These are phyloP conservation scores for Anisodus tanguticus DNA, from an alignment of 257 asterid genomes.

Conservation along the genomic window DNA sequence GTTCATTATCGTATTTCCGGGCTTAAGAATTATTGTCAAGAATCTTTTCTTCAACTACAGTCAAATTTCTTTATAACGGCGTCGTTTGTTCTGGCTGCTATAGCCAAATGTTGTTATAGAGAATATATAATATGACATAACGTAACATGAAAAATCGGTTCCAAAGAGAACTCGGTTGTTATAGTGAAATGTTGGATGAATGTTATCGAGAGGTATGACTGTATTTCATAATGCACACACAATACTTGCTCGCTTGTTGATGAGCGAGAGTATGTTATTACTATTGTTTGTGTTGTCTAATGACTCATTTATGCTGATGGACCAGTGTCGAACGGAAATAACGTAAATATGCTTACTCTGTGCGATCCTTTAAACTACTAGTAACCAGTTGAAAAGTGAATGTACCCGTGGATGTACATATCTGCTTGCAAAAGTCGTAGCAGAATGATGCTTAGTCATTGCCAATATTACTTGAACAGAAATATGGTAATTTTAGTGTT, in stretches of 20 bases:
- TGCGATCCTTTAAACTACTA: not conserved
- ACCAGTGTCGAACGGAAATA: not conserved
- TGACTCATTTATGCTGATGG: not conserved
- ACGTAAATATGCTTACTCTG: not conserved
- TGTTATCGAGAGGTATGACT: too few relatives aligned
- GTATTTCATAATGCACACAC: not conserved
- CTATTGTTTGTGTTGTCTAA: not conserved
- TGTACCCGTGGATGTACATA: not conserved
- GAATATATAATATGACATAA: too few relatives aligned
- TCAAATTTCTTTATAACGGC: too few relatives aligned
- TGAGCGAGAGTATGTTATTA: not conserved
- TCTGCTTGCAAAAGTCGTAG: not conserved
- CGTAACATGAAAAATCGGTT: too few relatives aligned
- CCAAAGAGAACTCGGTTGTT: too few relatives aligned
- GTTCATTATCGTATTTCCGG: not conserved
- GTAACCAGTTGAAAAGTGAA: not conserved
- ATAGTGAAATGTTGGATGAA: too few relatives aligned
- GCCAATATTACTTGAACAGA: not conserved
- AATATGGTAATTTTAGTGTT: not conserved
- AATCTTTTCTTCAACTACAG: not conserved
- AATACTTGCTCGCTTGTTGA: not conserved
- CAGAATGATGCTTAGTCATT: not conserved
- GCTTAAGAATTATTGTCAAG: not conserved
- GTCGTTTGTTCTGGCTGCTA: too few relatives aligned
- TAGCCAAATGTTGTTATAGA: too few relatives aligned